A percentile compares a stretch with the other conserved stretches of the same genome.
Evolutionary conservation across 2,329 filamentous ascomycete species (phyloP).

Genomic region (Cephalotrichum gorgonifer): DNA sequence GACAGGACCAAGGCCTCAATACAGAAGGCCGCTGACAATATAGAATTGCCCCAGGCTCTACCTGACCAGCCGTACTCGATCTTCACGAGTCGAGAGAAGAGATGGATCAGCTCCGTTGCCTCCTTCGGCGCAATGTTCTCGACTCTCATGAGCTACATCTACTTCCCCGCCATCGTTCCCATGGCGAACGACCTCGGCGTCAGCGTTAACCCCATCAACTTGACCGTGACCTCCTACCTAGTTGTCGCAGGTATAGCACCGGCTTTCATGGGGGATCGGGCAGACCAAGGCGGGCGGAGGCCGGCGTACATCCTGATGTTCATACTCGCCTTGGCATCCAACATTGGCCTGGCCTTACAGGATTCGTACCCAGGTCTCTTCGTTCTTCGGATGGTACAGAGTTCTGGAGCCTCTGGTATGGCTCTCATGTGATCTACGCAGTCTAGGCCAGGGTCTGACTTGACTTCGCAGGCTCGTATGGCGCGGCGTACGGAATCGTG

Average conservation of each 20-base stretch:
- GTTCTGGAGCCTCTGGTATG: conserved; percentile 37
- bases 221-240: conserved; percentile 25
- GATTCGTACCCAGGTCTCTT: conserved; percentile 39
- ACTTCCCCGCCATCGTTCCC: conserved; percentile 13
- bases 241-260: conserved; percentile 12
- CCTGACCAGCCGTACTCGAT: not conserved
- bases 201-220: conserved; percentile 18
- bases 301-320: conserved; percentile 44
- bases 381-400: conserved; percentile 45
- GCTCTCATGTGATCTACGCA: not conserved
- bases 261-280: conserved; percentile 33
- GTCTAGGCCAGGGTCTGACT: not conserved
- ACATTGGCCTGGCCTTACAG: conserved; percentile 35
- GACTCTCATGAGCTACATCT: conserved; percentile 11
- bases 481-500: conserved; percentile 55
- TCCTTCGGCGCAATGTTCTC: conserved; percentile 9
- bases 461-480: conserved; percentile 38
- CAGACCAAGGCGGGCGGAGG: conserved; percentile 41
- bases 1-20: not conserved
- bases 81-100: conserved; percentile 4
- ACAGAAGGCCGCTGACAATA: not conserved
- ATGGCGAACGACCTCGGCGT: conserved; percentile 12
- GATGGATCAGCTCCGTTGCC: conserved; percentile 4
- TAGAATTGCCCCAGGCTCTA: not conserved
- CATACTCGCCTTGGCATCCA: conserved; percentile 34